phyloP scores from a whole-genome alignment of 139 green algal genomes.

The Chlorella sp. region DNA sequence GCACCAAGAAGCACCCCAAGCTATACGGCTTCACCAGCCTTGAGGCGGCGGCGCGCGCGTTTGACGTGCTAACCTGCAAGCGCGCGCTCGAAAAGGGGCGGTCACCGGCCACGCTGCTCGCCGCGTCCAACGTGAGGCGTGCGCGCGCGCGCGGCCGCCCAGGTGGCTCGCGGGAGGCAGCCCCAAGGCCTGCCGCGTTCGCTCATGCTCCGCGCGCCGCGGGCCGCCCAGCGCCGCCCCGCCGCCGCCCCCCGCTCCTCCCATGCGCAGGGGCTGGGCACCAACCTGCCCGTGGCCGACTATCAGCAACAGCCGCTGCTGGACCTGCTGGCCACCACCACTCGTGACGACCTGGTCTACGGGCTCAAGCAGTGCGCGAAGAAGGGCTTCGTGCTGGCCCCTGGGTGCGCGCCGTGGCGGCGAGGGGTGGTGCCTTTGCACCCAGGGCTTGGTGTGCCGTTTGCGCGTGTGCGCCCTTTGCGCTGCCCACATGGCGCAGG shows the following conservation, averaged over 20 bases:
- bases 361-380: constrained; percentile 36
- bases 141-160: neutral
- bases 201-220: neutral
- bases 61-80: constrained; percentile 41
- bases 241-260: neutral
- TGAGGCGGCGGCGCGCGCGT: constrained; percentile 25
- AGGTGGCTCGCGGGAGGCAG: neutral
- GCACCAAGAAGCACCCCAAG: constrained; percentile 47
- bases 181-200: neutral
- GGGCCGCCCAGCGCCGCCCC: neutral
- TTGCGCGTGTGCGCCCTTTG: neutral
- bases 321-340: neutral
- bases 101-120: neutral
- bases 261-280: constrained; percentile 27
- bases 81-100: constrained; percentile 32
- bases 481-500: neutral
- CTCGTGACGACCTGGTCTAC: constrained; percentile 37
- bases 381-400: neutral
- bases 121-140: neutral
- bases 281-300: constrained; percentile 20
- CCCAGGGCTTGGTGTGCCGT: neutral
- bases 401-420: neutral
- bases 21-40: constrained; percentile 35
- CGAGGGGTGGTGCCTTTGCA: neutral
- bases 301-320: constrained; percentile 14